Base-by-base conservation (phyloP, 768 basidiomycete genomes). In the Boletus tylopilopsis region DNA sequence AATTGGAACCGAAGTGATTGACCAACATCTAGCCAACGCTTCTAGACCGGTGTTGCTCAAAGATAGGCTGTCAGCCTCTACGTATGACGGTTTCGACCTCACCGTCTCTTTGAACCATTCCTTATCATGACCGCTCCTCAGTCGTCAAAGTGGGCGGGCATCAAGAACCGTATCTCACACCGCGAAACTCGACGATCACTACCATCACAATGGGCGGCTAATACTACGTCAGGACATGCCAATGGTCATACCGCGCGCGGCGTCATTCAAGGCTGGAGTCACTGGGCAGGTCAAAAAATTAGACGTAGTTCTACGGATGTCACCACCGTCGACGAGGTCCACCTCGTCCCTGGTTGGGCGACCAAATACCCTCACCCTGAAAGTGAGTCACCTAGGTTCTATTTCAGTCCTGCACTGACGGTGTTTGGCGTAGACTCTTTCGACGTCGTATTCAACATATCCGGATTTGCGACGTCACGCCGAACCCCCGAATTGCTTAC, bases 341-440 rank as follows among this genome's bases (percentile, higher is more conserved):
- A 75, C 16, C 60, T 90, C 21, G 91, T 92, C 68, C 90, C 90
- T 5, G 88, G 90, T 2, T 93, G 89, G 87, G 90, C 89, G 3
- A 76, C 78, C 6, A 72, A 79, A 44, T 68, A 78, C 24, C 81
- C 79, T 60, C 66, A 61, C 48, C 64, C 58, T 60, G 70, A 67
- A 42, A 54, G 67, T 70, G 18, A 33, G 60, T 18, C 16, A 13
- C 23, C 23, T 16, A 16, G 5, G 35, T 6, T 42, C 10, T 35
- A 5, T 38, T 36, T 13, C 5, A 19, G 32, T 21, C 16, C 15
- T 12, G 8, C 24, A 12, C 48, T 30, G 30, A 54, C 10, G 2
- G 1, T 9, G 34, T 13, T 51, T 29, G 16, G 36, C n/a, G 12
- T 47, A 80, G 81, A 71, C 36, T 67, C 80, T 4, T 93, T 90